phyloP scores from a whole-genome alignment of 139 green algal species.

The Volvox reticuliferus region DNA sequence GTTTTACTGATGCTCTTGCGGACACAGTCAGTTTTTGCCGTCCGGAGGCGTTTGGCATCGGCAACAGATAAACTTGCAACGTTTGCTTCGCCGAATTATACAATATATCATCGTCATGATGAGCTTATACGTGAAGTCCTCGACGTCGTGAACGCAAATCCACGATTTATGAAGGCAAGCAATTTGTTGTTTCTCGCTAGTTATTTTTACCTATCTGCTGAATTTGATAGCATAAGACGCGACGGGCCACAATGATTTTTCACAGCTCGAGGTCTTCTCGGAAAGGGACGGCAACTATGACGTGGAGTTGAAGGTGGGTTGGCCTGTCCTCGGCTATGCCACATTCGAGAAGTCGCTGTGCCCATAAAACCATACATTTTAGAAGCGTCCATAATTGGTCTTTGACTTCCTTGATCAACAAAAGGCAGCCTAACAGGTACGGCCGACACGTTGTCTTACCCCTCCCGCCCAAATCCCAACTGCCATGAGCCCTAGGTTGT shows the following conservation, averaged over 20 bases:
- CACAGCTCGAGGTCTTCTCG: constrained; percentile 39
- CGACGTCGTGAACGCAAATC: constrained; percentile 62
- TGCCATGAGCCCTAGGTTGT: constrained; percentile 62
- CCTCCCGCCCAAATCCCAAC: neutral
- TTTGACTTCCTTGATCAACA: too few species aligned
- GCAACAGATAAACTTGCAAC: neutral
- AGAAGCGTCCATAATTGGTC: too few species aligned
- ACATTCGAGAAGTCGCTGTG: too few species aligned
- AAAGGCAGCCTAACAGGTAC: too few species aligned
- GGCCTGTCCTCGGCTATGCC: neutral
- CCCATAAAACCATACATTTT: too few species aligned
- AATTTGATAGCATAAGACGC: too few species aligned
- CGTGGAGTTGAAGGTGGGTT: constrained; percentile 52
- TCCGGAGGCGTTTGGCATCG: constrained; percentile 1
- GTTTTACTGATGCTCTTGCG: neutral
- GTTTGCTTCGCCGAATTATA: constrained; percentile 68
- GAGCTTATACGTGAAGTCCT: constrained; percentile 66
- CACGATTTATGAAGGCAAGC: constrained; percentile 69
- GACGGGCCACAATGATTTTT: too few species aligned
- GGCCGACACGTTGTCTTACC: too few species aligned
- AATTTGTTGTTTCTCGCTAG: neutral
- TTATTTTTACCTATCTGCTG: too few species aligned
- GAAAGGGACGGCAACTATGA: constrained; percentile 51
- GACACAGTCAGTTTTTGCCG: neutral
- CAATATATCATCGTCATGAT: constrained; percentile 79